phyloP scores from a whole-genome alignment of 2,329 filamentous ascomycete species.

The Calonectria crousiana region DNA sequence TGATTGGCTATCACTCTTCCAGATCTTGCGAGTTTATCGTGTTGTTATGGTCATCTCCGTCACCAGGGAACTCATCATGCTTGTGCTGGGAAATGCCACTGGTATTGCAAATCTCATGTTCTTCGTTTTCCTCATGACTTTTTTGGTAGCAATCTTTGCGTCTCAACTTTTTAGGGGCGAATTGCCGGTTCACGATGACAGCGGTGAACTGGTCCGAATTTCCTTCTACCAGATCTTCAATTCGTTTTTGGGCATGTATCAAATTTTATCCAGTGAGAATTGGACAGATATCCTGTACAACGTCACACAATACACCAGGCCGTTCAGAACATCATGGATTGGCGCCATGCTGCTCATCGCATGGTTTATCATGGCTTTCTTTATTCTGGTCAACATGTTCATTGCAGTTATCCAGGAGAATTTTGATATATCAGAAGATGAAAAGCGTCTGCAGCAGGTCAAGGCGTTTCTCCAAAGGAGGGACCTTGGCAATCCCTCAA shows the following conservation, averaged over 20 bases:
- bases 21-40: constrained; percentile 92
- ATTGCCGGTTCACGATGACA: constrained; percentile 72
- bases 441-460: constrained; percentile 96
- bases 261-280: constrained; percentile 94
- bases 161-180: constrained; percentile 93
- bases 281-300: constrained; percentile 93
- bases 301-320: constrained; percentile 76
- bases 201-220: constrained; percentile 74
- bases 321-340: constrained; percentile 86
- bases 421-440: constrained; percentile 98
- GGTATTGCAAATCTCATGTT: constrained; percentile 96
- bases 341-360: constrained; percentile 90
- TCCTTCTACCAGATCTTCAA: constrained; percentile 95
- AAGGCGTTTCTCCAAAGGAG: constrained; percentile 94
- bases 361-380: constrained; percentile 96
- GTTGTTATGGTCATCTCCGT: constrained; percentile 90
- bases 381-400: constrained; percentile 99
- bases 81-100: constrained; percentile 90
- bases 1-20: constrained; percentile 91
- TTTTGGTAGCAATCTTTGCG: constrained; percentile 92
- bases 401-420: constrained; percentile 99
- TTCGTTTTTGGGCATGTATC: constrained; percentile 97
- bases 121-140: constrained; percentile 96
- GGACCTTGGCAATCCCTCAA: constrained; percentile 78
- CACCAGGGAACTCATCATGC: constrained; percentile 85